Conservation (phyloP, 352 stramenopile genomes). For the Phytophthora vignae region DNA sequence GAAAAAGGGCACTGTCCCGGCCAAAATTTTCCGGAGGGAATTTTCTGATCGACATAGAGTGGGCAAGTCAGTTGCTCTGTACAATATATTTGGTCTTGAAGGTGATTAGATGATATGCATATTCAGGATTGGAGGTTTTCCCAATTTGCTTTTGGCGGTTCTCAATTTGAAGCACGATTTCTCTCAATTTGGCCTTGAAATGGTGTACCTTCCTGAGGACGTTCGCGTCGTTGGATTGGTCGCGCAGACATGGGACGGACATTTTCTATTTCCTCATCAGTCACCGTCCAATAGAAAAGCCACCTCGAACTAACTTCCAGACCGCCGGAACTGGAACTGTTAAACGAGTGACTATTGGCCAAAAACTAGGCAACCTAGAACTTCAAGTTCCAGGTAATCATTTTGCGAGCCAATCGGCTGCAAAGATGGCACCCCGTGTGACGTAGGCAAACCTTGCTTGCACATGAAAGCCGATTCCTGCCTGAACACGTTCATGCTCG, state of each 20-base stretch:
- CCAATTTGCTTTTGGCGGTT: too few relatives aligned
- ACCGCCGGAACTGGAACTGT: conserved; percentile 26
- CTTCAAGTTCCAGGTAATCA: conserved; percentile 27
- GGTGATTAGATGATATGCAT: too few relatives aligned
- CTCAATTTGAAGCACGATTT: too few relatives aligned
- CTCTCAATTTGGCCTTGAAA: too few relatives aligned
- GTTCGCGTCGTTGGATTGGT: not conserved
- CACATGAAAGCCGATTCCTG: conserved; percentile 3
- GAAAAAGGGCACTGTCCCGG: too few relatives aligned
- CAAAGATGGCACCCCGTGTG: not conserved
- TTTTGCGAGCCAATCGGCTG: not conserved
- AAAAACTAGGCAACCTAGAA: conserved; percentile 1
- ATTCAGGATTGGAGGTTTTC: too few relatives aligned
- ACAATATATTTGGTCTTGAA: too few relatives aligned
- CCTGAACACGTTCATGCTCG: not conserved
- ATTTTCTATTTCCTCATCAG: not conserved
- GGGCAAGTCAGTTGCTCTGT: too few relatives aligned
- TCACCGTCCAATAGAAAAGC: not conserved
- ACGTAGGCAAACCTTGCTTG: conserved; percentile 7
- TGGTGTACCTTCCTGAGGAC: too few relatives aligned
- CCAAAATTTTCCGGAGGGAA: too few relatives aligned
- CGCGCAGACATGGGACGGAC: not conserved
- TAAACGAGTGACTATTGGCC: conserved; percentile 15
- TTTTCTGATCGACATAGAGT: too few relatives aligned
- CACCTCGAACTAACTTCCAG: conserved; percentile 25